Base-by-base conservation (phyloP, 345 rosid species). In the Clarkia xantiana region DNA sequence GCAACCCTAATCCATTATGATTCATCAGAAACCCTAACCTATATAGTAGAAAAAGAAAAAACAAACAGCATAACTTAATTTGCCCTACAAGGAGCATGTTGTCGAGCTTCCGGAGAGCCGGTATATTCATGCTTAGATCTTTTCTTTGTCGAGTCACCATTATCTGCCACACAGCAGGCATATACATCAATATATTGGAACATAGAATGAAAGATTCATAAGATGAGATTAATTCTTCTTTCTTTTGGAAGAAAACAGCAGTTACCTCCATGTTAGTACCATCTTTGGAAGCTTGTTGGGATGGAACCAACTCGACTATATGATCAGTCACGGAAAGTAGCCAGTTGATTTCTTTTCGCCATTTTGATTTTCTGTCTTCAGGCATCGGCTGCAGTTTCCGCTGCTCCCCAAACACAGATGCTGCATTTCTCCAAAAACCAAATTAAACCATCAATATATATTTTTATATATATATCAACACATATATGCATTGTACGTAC, bases 141-240 rank as follows among this genome's bases (percentile, higher is more conserved):
- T 62, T 73, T 74, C 98, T 73, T 67, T 91, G 95, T 63, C 68
- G 67, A 11, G 95, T 86, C 41, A 77, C 73, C 98, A 91, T 91
- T 52, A 91, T 74, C 98, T 91, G 53, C 60, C 36, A n/a, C n/a
- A n/a, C n/a, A 18, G 9, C 11, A 18, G 61, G 39, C 15, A 43
- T 49, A 6, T 11, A 53, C 29, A n/a, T 2, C 55, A 29, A n/a
- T n/a, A n/a, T n/a, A n/a, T n/a, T n/a, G n/a, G n/a, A n/a, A 29
- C 36, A 1, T 29, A 11, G 9, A 23, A 8, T 3, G 25, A 16
- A 40, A 47, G 46, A 44, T 23, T 8, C 10, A 11, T 9, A n/a
- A 7, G 18, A 13, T 50, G n/a, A n/a, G n/a, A n/a, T n/a, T n/a
- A n/a, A n/a, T n/a, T n/a, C 18, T 10, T 18, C n/a, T 20, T 12